Evolutionary conservation across 1,139 yeast species (phyloP).

Genomic region (Candida glucosophila): DNA sequence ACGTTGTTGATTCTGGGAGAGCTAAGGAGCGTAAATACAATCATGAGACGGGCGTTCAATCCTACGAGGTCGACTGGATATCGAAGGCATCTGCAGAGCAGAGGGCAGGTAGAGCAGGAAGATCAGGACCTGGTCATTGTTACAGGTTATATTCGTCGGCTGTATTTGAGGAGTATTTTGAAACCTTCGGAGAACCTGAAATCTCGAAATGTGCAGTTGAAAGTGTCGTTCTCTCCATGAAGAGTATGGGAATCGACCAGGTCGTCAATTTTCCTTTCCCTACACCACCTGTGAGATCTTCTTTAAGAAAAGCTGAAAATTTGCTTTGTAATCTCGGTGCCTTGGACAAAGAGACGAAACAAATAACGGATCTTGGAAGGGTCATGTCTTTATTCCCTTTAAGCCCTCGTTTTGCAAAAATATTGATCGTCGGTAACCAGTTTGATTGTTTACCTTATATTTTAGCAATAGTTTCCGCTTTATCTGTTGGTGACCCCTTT

Average conservation of each 20-base stretch:
- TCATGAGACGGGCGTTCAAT: slow-evolving; percentile 83
- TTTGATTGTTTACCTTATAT: slow-evolving; percentile 77
- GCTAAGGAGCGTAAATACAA: slow-evolving; percentile 82
- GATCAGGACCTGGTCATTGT: slow-evolving; percentile 99
- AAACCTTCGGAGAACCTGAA: slow-evolving; percentile 80
- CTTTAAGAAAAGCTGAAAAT: slow-evolving; percentile 59
- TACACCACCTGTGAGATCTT: slow-evolving; percentile 70
- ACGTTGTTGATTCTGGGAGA: slow-evolving; percentile 93
- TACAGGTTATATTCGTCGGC: slow-evolving; percentile 94
- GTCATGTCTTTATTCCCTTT: slow-evolving; percentile 89
- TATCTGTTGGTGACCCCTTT: slow-evolving; percentile 93
- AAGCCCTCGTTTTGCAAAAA: slow-evolving; percentile 88
- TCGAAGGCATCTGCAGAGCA: slow-evolving; percentile 95
- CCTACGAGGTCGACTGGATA: slow-evolving; percentile 87
- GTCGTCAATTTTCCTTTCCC: slow-evolving; percentile 94
- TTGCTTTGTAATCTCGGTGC: slow-evolving; percentile 76
- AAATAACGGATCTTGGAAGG: slow-evolving; percentile 69
- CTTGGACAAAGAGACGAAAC: slow-evolving; percentile 38
- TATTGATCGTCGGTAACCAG: slow-evolving; percentile 83
- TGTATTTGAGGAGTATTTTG: slow-evolving; percentile 78
- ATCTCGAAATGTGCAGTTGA: slow-evolving; percentile 93
- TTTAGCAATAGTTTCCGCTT: slow-evolving; percentile 83
- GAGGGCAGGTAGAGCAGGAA: slow-evolving; percentile 97
- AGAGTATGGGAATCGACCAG: slow-evolving; percentile 91
- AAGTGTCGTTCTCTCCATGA: slow-evolving; percentile 89